These are phyloP conservation scores for Scheffersomyces ergatensis DNA, from an alignment of 805 yeast genomes.

Conservation along the genomic window DNA sequence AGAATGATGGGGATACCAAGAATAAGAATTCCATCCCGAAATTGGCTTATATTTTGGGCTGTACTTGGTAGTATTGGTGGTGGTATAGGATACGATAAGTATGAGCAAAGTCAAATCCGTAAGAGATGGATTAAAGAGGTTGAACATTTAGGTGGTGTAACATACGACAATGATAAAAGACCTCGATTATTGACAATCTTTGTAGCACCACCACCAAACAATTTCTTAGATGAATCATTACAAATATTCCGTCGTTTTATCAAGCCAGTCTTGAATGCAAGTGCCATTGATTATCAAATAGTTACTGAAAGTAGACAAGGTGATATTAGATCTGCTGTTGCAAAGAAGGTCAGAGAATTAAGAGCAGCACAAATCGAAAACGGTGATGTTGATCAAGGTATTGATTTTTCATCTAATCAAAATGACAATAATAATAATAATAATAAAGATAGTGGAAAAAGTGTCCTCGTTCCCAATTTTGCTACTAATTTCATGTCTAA, in stretches of 20 bases:
- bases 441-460: neutral
- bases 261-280: slow-evolving; percentile 82
- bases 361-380: slow-evolving; percentile 41
- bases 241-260: slow-evolving; percentile 72
- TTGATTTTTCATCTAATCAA: slow-evolving; percentile 1
- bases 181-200: slow-evolving; percentile 81
- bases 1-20: slow-evolving; percentile 81
- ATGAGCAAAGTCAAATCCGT: slow-evolving; percentile 66
- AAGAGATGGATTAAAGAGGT: slow-evolving; percentile 64
- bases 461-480: neutral
- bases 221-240: slow-evolving; percentile 72
- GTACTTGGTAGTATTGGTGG: slow-evolving; percentile 65
- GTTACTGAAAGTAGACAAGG: slow-evolving; percentile 84
- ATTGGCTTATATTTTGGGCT: slow-evolving; percentile 89
- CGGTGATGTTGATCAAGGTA: slow-evolving; percentile 5
- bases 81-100: slow-evolving; percentile 77
- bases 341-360: slow-evolving; percentile 72
- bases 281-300: slow-evolving; percentile 81
- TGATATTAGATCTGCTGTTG: slow-evolving; percentile 76
- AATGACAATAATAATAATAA: slow-evolving; percentile 9
- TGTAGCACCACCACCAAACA: slow-evolving; percentile 97
- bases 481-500: slow-evolving; percentile 9
- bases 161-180: slow-evolving; percentile 43
- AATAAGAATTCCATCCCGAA: slow-evolving; percentile 78
- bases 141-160: slow-evolving; percentile 45